These are phyloP conservation scores for Colletotrichum karsti DNA, from an alignment of 2,329 filamentous ascomycete species.

Conservation along the genomic window DNA sequence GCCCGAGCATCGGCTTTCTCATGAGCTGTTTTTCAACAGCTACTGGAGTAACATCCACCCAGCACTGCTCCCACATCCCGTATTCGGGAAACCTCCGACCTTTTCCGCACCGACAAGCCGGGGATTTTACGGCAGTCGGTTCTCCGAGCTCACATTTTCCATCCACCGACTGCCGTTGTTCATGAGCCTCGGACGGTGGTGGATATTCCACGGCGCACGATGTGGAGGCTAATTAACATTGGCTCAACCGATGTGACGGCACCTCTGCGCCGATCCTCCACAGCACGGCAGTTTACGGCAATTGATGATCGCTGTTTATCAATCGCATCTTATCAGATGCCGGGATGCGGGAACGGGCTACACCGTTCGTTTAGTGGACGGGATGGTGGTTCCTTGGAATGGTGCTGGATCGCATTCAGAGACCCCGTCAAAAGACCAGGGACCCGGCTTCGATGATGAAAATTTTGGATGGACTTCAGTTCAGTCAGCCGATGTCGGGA, in stretches of 20 bases:
- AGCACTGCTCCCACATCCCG: not conserved
- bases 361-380: not conserved
- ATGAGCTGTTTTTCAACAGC: not conserved
- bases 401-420: not conserved
- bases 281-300: not conserved
- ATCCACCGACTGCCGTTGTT: not conserved
- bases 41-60: not conserved
- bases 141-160: not conserved
- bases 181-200: not conserved
- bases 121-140: not conserved
- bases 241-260: slow-evolving; percentile 1
- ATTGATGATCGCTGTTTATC: slow-evolving; percentile 2
- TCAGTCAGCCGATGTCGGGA: slow-evolving; percentile 1
- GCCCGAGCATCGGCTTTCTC: not conserved
- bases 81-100: not conserved
- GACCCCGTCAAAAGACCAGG: not conserved
- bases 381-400: not conserved
- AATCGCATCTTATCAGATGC: slow-evolving; percentile 26
- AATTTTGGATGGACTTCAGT: not conserved
- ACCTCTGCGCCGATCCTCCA: not conserved
- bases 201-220: not conserved
- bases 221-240: not conserved
- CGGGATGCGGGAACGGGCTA: not conserved
- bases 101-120: not conserved
- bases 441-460: not conserved